A percentile compares a stretch with the other conserved stretches of the same genome.
These are phyloP conservation scores for Catharanthus roseus DNA, from an alignment of 257 asterid species.

Conservation along the genomic window DNA sequence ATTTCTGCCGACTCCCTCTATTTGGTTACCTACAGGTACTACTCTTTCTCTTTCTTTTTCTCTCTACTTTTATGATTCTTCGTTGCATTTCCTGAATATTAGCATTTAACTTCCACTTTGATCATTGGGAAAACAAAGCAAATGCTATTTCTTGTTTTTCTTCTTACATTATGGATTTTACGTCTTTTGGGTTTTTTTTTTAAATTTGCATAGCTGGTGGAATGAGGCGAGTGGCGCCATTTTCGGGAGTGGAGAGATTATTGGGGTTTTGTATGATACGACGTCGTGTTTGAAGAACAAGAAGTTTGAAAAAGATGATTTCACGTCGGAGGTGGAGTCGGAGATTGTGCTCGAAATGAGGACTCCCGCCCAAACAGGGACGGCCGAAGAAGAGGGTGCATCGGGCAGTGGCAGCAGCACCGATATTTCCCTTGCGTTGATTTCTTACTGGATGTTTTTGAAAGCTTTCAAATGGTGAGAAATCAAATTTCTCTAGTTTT, in stretches of 20 bases:
- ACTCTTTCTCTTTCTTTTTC: background rate
- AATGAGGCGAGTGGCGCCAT: conserved; percentile 32
- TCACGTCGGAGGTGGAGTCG: conserved; percentile 11
- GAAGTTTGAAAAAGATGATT: conserved; percentile 6
- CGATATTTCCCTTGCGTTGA: conserved; percentile 41
- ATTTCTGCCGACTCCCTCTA: conserved; percentile 32
- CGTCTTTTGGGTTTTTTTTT: background rate
- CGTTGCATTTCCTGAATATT: too few relatives aligned
- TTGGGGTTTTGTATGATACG: conserved; percentile 11
- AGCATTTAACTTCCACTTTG: background rate
- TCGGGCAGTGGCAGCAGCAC: conserved; percentile 14
- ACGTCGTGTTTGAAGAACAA: conserved; percentile 3
- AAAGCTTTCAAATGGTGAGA: conserved; percentile 62
- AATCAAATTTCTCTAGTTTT: background rate
- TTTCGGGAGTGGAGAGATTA: conserved; percentile 20
- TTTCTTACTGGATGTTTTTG: conserved; percentile 76
- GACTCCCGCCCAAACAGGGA: conserved; percentile 32
- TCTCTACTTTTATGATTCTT: too few relatives aligned
- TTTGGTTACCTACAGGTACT: conserved; percentile 49
- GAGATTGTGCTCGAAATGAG: conserved; percentile 30
- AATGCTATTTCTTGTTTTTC: background rate
- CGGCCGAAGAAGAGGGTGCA: conserved; percentile 26
- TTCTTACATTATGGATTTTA: too few relatives aligned
- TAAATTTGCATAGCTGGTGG: conserved; percentile 49
- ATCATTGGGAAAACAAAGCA: background rate